phyloP scores from a whole-genome alignment of 441 rosid genomes.

The Aleurites moluccanus region DNA sequence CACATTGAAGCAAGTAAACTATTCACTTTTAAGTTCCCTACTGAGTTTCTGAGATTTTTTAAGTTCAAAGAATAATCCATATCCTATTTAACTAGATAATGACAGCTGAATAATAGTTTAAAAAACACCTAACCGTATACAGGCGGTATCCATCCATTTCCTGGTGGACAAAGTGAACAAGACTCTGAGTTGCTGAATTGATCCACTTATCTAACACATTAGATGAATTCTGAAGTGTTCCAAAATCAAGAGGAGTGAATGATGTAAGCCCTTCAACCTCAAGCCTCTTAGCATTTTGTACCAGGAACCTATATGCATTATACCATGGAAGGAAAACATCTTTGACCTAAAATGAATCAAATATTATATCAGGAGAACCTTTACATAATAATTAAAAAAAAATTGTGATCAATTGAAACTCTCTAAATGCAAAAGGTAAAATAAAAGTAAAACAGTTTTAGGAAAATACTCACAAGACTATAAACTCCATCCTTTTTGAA shows the following conservation, averaged over 20 bases:
- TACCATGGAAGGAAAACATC: conserved; percentile 99
- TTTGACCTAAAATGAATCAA: conserved; percentile 64
- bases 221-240: conserved; percentile 62
- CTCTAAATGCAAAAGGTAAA: conserved; percentile 19
- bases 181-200: conserved; percentile 96
- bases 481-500: conserved; percentile 92
- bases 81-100: neutral
- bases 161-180: conserved; percentile 78
- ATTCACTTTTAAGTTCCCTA: conserved; percentile 6
- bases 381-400: neutral
- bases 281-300: conserved; percentile 98
- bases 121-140: conserved; percentile 75
- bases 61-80: neutral
- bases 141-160: conserved; percentile 98
- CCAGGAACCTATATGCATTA: conserved; percentile 97
- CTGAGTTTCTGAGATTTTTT: neutral
- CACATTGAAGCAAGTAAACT: neutral
- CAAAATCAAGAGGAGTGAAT: conserved; percentile 65
- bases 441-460: neutral
- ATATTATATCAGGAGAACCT: conserved; percentile 13
- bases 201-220: conserved; percentile 99
- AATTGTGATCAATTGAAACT: neutral
- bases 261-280: conserved; percentile 77
- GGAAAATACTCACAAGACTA: conserved; percentile 77
- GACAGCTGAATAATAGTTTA: too few species aligned